A percentile compares a stretch with the other conserved stretches of the same genome.
Evolutionary conservation across 2,329 filamentous ascomycete genomes (phyloP).

Genomic region (Xylariaceae sp.): DNA sequence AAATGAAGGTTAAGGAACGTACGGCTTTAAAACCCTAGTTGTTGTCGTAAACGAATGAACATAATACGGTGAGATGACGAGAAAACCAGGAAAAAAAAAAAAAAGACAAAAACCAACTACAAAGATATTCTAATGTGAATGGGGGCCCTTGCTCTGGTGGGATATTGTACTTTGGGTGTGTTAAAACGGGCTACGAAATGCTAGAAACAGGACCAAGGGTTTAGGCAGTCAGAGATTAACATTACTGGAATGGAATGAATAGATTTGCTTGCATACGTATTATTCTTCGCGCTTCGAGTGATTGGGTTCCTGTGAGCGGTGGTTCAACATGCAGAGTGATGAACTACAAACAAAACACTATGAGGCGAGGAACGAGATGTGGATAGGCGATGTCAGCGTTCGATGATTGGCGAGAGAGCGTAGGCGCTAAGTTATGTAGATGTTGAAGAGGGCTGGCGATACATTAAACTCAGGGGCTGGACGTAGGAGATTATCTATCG

Average conservation of each 20-base stretch:
- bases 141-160: background rate
- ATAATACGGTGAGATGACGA: background rate
- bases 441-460: too few species aligned
- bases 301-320: background rate
- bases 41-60: background rate
- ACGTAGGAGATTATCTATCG: too few species aligned
- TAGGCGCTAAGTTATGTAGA: too few species aligned
- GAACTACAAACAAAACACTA: too few species aligned
- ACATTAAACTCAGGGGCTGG: too few species aligned
- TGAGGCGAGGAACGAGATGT: too few species aligned
- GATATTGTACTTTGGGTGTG: conserved; percentile 4
- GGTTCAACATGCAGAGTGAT: background rate
- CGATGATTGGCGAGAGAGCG: too few species aligned
- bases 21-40: conserved; percentile 6
- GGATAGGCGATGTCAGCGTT: too few species aligned
- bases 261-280: background rate
- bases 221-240: background rate
- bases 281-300: background rate
- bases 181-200: background rate
- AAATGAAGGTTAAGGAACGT: conserved; percentile 43
- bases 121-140: background rate
- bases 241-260: background rate
- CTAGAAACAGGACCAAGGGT: background rate
- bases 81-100: background rate
- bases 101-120: background rate